These are phyloP conservation scores for Solanum virginianum DNA, from an alignment of 257 asterid genomes.

Conservation along the genomic window DNA sequence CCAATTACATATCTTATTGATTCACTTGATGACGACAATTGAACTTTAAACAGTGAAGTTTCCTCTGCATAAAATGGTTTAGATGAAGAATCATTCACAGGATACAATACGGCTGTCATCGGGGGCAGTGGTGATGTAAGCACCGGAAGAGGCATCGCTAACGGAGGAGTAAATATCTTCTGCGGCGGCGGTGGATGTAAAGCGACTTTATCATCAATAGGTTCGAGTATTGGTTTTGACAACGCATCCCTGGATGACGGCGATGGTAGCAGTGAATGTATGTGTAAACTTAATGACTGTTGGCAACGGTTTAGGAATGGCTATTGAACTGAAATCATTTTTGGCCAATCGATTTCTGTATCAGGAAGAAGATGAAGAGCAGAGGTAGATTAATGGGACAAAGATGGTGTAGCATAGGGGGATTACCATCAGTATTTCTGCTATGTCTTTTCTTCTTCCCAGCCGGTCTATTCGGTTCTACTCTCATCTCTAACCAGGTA, in stretches of 20 bases:
- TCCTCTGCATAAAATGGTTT: not conserved
- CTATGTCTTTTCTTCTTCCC: slow-evolving; percentile 71
- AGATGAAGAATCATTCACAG: not conserved
- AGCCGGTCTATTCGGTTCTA: slow-evolving; percentile 70
- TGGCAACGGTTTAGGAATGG: not conserved
- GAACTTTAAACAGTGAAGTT: not conserved
- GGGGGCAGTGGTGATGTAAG: not conserved
- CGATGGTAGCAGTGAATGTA: not conserved
- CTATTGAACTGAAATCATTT: not conserved
- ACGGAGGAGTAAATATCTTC: not conserved
- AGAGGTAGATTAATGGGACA: slow-evolving; percentile 28
- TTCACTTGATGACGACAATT: not conserved
- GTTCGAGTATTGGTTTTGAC: not conserved
- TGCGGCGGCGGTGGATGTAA: not conserved
- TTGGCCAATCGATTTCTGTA: not conserved
- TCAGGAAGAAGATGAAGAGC: slow-evolving; percentile 36
- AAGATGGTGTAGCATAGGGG: slow-evolving; percentile 35
- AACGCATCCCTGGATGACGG: not conserved
- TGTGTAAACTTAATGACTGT: not conserved
- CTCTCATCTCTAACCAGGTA: slow-evolving; percentile 69
- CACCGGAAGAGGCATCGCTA: not conserved
- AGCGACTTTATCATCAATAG: not conserved
- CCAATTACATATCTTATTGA: not conserved
- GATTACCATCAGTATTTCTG: slow-evolving; percentile 45
- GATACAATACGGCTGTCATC: not conserved